These are phyloP conservation scores for Magnolia officinalis DNA, from an alignment of 164 flowering plant genomes.

Conservation along the genomic window DNA sequence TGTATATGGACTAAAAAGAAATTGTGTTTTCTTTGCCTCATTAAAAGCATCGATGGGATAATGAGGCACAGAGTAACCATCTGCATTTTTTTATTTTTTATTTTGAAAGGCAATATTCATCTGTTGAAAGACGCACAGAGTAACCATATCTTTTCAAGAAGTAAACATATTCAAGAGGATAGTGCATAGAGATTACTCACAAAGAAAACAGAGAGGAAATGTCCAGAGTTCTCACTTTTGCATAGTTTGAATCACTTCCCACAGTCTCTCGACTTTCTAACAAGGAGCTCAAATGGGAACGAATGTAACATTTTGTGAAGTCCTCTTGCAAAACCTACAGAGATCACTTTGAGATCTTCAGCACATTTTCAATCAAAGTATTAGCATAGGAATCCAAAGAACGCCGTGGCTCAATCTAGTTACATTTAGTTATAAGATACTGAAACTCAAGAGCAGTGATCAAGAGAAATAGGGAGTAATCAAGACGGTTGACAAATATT, in stretches of 20 bases:
- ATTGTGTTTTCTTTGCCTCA: too few species aligned
- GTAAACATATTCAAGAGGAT: not conserved
- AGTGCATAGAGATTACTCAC: not conserved
- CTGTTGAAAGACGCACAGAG: not conserved
- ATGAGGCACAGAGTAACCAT: too few species aligned
- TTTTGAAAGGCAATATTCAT: not conserved
- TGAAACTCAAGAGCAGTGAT: not conserved
- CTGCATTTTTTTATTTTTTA: too few species aligned
- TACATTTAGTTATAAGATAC: not conserved
- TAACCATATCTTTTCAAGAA: not conserved
- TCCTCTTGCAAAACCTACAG: conserved; percentile 87
- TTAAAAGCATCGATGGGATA: too few species aligned
- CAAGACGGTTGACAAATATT: too few species aligned
- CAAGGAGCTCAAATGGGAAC: conserved; percentile 50
- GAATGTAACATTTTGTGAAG: conserved; percentile 73
- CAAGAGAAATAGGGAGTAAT: not conserved
- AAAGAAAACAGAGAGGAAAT: not conserved
- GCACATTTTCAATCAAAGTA: not conserved
- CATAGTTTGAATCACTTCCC: conserved; percentile 28
- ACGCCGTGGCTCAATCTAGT: not conserved
- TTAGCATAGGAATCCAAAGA: not conserved
- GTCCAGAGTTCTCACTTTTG: conserved; percentile 53
- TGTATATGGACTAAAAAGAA: not conserved
- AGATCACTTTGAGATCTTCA: not conserved
- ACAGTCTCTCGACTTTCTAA: conserved; percentile 29